Evolutionary conservation across 1,139 yeast species (phyloP).

Genomic region (Nakaseomyces glabratus): DNA sequence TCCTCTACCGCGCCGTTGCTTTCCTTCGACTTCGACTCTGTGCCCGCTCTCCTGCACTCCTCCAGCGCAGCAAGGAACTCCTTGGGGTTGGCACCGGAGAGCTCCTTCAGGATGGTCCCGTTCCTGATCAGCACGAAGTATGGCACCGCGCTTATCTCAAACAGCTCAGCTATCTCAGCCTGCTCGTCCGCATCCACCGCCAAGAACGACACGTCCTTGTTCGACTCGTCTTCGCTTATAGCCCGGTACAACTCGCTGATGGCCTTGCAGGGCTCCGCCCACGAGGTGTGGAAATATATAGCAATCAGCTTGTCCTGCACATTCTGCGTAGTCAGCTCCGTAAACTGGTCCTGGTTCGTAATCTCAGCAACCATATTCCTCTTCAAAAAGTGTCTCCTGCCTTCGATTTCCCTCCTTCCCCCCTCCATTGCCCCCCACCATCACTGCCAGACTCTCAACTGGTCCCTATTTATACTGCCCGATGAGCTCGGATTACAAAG

Average conservation of each 20-base stretch:
- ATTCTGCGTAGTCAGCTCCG: constrained; percentile 59
- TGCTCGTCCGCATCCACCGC: constrained; percentile 85
- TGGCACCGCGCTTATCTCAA: constrained; percentile 93
- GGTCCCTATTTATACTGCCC: too few species aligned
- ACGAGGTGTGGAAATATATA: constrained; percentile 84
- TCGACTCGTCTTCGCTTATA: constrained; percentile 33
- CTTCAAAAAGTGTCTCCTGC: background rate
- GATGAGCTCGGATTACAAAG: too few species aligned
- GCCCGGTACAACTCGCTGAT: constrained; percentile 38
- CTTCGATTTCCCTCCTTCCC: constrained; percentile 3
- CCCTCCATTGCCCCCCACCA: background rate
- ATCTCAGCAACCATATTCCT: constrained; percentile 43
- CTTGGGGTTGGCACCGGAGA: constrained; percentile 94
- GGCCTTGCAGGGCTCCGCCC: constrained; percentile 91
- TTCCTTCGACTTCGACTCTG: constrained; percentile 2
- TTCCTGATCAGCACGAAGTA: constrained; percentile 78
- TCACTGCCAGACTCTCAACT: too few species aligned
- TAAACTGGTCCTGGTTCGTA: constrained; percentile 73
- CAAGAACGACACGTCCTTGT: constrained; percentile 42
- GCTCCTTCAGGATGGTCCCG: constrained; percentile 79
- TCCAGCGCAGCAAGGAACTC: constrained; percentile 73
- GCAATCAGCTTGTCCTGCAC: constrained; percentile 61
- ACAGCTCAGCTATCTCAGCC: constrained; percentile 81
- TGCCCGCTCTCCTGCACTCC: constrained; percentile 32
- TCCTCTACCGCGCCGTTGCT: constrained; percentile 10